Evolutionary conservation across 2,329 filamentous ascomycete species (phyloP), one percentile per base, ranked within the genome.

Genomic region (Catunica adiposa): DNA sequence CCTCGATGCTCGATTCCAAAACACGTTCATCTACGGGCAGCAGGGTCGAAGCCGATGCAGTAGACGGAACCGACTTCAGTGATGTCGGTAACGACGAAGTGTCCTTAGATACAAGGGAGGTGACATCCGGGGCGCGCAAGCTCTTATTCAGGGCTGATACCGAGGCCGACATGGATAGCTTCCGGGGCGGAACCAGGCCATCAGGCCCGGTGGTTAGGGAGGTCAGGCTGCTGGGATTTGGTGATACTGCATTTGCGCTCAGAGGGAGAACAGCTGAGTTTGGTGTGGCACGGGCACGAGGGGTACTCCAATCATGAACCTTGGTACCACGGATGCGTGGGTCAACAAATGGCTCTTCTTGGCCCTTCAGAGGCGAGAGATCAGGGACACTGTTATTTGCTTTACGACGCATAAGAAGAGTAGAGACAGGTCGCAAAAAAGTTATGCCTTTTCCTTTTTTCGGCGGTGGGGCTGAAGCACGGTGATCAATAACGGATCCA

Each of bases 251-350:
- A 48, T 25, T 48, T 7, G 44, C 44, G 22, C 44, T 48, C 23
- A 26, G 20, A 9, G 38, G 59, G 47, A 23, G 55, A 56, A 52
- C 23, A 17, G 56, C 25, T n/a, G 54, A 53, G 46, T 38, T 51
- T 9, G 56, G 38, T 9, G 50, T 54, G 15, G 34, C 53, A 37
- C 57, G 73, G 23, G 71, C 72, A 52, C 78, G 70, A 1, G 79
- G 80, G 0, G 77, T 78, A 62, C 79, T 83, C 62, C 82, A 84
- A 64, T 80, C 81, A 63, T 84, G 82, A 52, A 83, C 74, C 50
- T 73, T 71, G 6, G 77, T 84, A 51, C 78, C 82, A 62, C 73
- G 74, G 60, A 84, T 84, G 8, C 78, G 73, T 17, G 80, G 80
- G 61, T 83, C 80, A 61, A 82, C 81, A 20, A 67, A 65, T 3